phyloP scores from a whole-genome alignment of 2,329 filamentous ascomycete species.

The Cladosporium halotolerans region DNA sequence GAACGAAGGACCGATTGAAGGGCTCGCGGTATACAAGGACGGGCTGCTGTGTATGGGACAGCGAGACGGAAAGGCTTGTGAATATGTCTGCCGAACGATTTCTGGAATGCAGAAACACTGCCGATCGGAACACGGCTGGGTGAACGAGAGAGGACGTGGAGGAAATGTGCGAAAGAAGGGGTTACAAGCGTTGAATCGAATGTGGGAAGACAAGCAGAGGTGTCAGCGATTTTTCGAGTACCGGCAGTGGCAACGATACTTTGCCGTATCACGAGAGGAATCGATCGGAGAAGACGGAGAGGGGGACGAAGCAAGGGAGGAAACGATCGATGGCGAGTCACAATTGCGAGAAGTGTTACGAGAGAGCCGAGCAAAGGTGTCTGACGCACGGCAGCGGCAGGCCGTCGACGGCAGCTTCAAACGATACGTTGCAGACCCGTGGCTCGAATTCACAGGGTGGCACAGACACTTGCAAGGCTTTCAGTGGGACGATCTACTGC shows the following conservation, averaged over 20 bases:
- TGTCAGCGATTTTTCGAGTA: constrained; percentile 8
- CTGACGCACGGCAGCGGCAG: background rate
- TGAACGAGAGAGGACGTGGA: constrained; percentile 1
- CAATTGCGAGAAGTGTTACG: background rate
- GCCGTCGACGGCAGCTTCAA: background rate
- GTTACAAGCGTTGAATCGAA: background rate
- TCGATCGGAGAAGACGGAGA: background rate
- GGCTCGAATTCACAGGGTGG: background rate
- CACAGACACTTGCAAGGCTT: background rate
- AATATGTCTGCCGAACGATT: background rate
- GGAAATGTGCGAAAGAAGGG: background rate
- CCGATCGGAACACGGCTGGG: background rate
- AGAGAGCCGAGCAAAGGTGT: background rate
- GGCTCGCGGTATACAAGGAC: background rate
- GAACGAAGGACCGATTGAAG: background rate
- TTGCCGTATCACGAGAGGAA: background rate
- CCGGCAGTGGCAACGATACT: background rate
- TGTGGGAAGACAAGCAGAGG: background rate
- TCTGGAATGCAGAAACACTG: background rate
- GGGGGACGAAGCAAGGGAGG: background rate
- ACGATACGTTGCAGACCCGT: background rate
- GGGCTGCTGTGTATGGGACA: background rate
- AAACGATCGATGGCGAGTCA: background rate
- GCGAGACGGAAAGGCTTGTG: background rate
- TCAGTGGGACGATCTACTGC: background rate